Conservation (phyloP, 1,139 yeast genomes). For the Blastobotrys apis region DNA sequence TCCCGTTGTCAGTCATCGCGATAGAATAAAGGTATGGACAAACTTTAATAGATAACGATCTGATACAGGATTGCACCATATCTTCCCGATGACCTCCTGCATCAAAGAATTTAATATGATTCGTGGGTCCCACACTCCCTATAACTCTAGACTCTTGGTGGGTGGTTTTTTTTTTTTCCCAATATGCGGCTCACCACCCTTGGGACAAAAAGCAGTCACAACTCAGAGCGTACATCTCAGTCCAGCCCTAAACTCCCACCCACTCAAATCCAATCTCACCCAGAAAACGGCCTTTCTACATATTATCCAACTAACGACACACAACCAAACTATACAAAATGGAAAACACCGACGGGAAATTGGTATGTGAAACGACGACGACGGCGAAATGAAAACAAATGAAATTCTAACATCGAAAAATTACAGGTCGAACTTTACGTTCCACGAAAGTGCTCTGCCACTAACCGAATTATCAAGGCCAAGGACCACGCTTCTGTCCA, state of each 20-base stretch:
- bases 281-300: background rate
- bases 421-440: slow-evolving; percentile 97
- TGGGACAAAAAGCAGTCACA: slow-evolving; percentile 3
- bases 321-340: slow-evolving; percentile 6
- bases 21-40: too few relatives aligned
- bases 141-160: too few relatives aligned
- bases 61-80: too few relatives aligned
- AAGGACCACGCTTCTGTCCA: slow-evolving; percentile 99
- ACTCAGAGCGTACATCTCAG: background rate
- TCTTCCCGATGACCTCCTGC: too few relatives aligned
- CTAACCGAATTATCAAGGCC: slow-evolving; percentile 99
- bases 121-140: too few relatives aligned
- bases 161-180: too few relatives aligned
- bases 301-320: background rate
- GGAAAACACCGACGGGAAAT: slow-evolving; percentile 13
- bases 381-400: too few relatives aligned
- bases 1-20: too few relatives aligned
- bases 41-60: too few relatives aligned
- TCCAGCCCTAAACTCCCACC: slow-evolving; percentile 3
- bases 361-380: slow-evolving; percentile 1
- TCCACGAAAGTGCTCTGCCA: slow-evolving; percentile 99
- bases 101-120: too few relatives aligned
- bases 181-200: too few relatives aligned
- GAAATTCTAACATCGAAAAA: too few relatives aligned
- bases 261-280: background rate